These are phyloP conservation scores for Neonectria punicea DNA, from an alignment of 2,329 filamentous ascomycete genomes.

Conservation along the genomic window DNA sequence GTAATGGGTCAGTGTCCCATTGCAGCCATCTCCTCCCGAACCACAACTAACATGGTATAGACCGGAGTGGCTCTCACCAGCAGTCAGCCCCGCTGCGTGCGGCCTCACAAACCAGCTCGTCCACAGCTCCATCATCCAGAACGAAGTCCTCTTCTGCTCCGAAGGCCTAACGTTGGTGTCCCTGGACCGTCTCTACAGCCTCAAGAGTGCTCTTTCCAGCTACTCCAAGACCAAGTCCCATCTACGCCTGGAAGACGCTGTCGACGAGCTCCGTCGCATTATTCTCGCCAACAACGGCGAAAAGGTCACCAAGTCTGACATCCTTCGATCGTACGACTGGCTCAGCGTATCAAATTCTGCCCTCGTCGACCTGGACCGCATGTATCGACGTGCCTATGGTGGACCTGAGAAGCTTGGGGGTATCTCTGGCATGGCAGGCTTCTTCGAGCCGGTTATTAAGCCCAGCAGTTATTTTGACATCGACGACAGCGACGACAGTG, in stretches of 20 bases:
- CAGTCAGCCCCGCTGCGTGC: conserved; percentile 55
- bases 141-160: conserved; percentile 69
- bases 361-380: conserved; percentile 63
- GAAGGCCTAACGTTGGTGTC: conserved; percentile 69
- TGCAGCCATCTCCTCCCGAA: neutral
- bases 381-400: conserved; percentile 68
- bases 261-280: conserved; percentile 70
- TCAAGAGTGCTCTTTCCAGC: conserved; percentile 69
- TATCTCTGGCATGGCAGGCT: conserved; percentile 53
- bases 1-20: conserved; percentile 50
- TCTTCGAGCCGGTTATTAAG: conserved; percentile 38
- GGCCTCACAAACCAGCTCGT: conserved; percentile 64
- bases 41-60: conserved; percentile 41
- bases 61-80: conserved; percentile 55
- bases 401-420: conserved; percentile 57
- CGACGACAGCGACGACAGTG: conserved; percentile 33
- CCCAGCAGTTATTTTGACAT: conserved; percentile 35
- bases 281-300: conserved; percentile 64
- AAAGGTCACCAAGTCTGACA: conserved; percentile 60
- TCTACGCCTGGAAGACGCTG: conserved; percentile 66
- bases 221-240: conserved; percentile 61
- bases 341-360: conserved; percentile 62
- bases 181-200: conserved; percentile 71
- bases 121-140: conserved; percentile 66
- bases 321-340: conserved; percentile 67